A percentile compares a stretch with the other conserved stretches of the same genome.
Conservation (phyloP, 2,329 filamentous ascomycete species). For the Sclerotinia borealis region DNA sequence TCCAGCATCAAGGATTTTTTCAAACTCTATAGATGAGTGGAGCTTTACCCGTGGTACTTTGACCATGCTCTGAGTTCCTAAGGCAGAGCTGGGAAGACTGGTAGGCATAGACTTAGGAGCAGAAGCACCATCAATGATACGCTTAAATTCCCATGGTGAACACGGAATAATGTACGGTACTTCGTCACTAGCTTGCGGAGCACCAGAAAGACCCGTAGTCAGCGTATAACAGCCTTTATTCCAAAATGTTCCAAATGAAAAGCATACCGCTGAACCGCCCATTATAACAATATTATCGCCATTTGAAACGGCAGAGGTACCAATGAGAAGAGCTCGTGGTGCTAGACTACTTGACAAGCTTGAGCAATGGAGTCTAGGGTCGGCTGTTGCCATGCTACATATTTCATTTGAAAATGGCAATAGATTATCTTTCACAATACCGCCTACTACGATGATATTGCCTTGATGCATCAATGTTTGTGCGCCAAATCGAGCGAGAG, state of each 20-base stretch:
- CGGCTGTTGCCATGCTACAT: not conserved
- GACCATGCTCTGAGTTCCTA: conserved; percentile 1
- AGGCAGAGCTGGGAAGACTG: not conserved
- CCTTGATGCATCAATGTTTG: conserved; percentile 31
- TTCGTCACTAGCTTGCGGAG: not conserved
- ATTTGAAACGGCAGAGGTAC: conserved; percentile 51
- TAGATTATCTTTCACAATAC: conserved; percentile 38
- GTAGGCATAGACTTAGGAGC: not conserved
- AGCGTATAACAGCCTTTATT: conserved; percentile 47
- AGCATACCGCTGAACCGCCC: conserved; percentile 81
- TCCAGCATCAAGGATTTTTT: conserved; percentile 48
- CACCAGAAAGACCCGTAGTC: not conserved
- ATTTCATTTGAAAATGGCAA: conserved; percentile 48
- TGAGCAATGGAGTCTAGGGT: not conserved
- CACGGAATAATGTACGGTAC: not conserved
- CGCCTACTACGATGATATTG: conserved; percentile 38
- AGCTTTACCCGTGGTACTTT: conserved; percentile 49
- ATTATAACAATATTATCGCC: conserved; percentile 52
- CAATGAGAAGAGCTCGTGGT: conserved; percentile 63
- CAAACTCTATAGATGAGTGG: conserved; percentile 50
- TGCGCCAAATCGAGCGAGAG: conserved; percentile 40
- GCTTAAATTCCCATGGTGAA: conserved; percentile 21
- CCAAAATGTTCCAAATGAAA: conserved; percentile 86
- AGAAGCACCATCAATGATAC: conserved; percentile 18
- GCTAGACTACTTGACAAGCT: conserved; percentile 18